Base-by-base conservation (phyloP, 2,329 filamentous ascomycete species). In the Sclerotinia minor region DNA sequence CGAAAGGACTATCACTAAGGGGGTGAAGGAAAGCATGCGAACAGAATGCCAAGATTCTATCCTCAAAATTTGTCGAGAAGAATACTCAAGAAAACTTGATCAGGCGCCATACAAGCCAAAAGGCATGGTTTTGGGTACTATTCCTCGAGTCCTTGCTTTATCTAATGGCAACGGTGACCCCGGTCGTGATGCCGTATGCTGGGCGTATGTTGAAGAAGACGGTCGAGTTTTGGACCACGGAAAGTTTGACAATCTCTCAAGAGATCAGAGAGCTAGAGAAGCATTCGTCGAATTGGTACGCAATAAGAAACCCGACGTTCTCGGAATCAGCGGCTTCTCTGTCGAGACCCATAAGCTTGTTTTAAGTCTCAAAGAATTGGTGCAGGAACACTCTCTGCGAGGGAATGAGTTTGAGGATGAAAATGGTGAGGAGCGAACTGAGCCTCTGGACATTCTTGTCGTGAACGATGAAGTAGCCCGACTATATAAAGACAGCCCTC, bases 391-490 rank as follows among this genome's bases (percentile, higher is more conserved):
- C 76, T 86, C 90, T 63, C 83, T 99, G 13, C 89, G 88, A 73
- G 91, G 92, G 4, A 87, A 91, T 19, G 87, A 92, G n/a, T 97
- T 91, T 75, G 89, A 93, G 64, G 92, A 97, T 71, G 91, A 94
- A n/a, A 87, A 87, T 38, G 87, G 87, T 67, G 89, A 93, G 70
- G 90, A 91, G 71, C 85, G 89, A 68, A 91, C 84, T 68, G 93
- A 97, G 75, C 87, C 87, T 15, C 83, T 99, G 41, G 94, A 98
- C 69, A 90, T 98, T 13, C 84, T 98, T 41, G 87, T 97, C 66
- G 91, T 97, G 70, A 97, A 98, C 74, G 95, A 99, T 74, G 95
- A 99, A 80, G 93, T 97, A 61, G 95, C 95, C n/a, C 88, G 95
- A 55, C 85, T 98, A 5, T 99, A 97, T 81, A 94, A 97, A 79